Conservation (phyloP, 73 alveolate genomes). For the Paramecium primaurelia region DNA sequence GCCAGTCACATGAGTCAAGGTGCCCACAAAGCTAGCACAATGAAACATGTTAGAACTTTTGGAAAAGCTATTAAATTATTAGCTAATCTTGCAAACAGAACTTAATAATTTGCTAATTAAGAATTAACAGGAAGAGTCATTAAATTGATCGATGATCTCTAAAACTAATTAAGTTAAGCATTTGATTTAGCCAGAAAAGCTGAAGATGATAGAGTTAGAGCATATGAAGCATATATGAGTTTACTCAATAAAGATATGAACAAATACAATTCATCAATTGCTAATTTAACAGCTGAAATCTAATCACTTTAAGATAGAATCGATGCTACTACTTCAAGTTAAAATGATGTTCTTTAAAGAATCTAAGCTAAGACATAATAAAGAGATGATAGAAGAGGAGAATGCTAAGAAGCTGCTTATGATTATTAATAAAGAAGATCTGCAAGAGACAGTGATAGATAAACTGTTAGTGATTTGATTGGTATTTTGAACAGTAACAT, state of each 20-base stretch:
- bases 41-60: constrained; percentile 52
- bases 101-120: constrained; percentile 20
- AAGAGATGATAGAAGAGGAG: constrained; percentile 64
- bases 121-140: constrained; percentile 47
- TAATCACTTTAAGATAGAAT: constrained; percentile 26
- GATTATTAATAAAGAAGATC: constrained; percentile 57
- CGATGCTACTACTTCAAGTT: neutral
- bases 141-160: constrained; percentile 53
- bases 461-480: constrained; percentile 6
- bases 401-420: constrained; percentile 57
- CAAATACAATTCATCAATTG: constrained; percentile 50
- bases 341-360: constrained; percentile 44
- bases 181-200: constrained; percentile 55
- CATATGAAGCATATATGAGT: neutral
- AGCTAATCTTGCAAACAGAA: constrained; percentile 30
- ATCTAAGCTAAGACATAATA: constrained; percentile 37
- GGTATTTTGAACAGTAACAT: constrained; percentile 6
- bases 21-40: constrained; percentile 52
- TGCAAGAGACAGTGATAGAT: constrained; percentile 44
- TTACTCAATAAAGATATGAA: constrained; percentile 46
- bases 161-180: constrained; percentile 40
- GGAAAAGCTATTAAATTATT: constrained; percentile 55
- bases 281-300: constrained; percentile 58
- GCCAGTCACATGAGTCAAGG: constrained; percentile 50
- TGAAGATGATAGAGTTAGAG: constrained; percentile 51